A percentile compares a stretch with the other conserved stretches of the same genome.
These are phyloP conservation scores for Rhododendron ovatum DNA, from an alignment of 148 eudicot species.

Conservation along the genomic window DNA sequence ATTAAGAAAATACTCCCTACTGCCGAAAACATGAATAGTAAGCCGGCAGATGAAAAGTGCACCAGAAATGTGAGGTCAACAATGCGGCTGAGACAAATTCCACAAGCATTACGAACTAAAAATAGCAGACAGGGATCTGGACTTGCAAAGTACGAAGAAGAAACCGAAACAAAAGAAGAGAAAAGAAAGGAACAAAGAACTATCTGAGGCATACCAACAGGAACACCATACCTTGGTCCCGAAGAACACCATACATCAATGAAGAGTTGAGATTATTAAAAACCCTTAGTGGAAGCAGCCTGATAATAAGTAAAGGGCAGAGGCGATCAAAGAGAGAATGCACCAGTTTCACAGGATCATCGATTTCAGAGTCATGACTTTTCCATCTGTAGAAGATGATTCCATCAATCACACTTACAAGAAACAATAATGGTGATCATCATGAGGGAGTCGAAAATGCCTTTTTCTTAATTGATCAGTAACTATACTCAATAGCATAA, in stretches of 20 bases:
- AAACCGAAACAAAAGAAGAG: neutral
- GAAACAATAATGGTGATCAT: neutral
- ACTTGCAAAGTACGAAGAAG: neutral
- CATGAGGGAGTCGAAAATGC: neutral
- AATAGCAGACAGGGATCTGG: neutral
- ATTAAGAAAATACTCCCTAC: neutral
- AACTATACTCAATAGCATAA: neutral
- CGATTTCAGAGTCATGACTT: constrained; percentile 6
- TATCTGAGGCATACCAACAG: constrained; percentile 17
- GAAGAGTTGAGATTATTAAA: constrained; percentile 56
- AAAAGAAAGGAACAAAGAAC: neutral
- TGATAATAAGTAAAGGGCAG: constrained; percentile 73
- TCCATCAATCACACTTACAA: constrained; percentile 18
- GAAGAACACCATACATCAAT: constrained; percentile 47
- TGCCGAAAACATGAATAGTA: neutral
- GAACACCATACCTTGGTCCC: constrained; percentile 9
- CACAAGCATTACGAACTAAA: neutral
- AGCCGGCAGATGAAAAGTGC: neutral
- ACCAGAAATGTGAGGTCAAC: neutral
- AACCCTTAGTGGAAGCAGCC: constrained; percentile 70
- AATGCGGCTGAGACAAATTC: neutral
- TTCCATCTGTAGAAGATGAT: constrained; percentile 16
- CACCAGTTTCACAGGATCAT: constrained; percentile 22
- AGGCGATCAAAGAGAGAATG: constrained; percentile 47
- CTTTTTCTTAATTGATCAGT: neutral